phyloP scores from a whole-genome alignment of 495 filamentous ascomycete species.

The Collariella sp. region DNA sequence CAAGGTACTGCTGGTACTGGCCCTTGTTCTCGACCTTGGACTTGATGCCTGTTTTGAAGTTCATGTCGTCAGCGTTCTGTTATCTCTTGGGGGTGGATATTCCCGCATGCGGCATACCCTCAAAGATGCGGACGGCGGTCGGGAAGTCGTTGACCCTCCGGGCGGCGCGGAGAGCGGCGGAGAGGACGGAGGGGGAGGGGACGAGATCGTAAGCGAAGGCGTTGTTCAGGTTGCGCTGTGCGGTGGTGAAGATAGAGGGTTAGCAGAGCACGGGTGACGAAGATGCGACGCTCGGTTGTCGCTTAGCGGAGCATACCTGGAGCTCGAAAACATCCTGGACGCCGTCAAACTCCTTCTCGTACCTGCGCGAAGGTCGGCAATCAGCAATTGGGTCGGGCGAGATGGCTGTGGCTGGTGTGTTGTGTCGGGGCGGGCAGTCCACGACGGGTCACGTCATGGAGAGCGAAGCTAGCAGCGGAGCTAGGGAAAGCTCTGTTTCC shows the following conservation, averaged over 20 bases:
- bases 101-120: slow-evolving; percentile 52
- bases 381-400: slow-evolving; percentile 25
- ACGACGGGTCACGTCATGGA: slow-evolving; percentile 23
- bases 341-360: slow-evolving; percentile 96
- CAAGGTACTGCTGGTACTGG: slow-evolving; percentile 96
- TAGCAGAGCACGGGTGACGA: slow-evolving; percentile 6
- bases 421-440: slow-evolving; percentile 4
- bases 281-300: neutral
- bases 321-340: slow-evolving; percentile 99
- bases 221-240: slow-evolving; percentile 99
- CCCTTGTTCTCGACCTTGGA: slow-evolving; percentile 97
- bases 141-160: slow-evolving; percentile 97
- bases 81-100: neutral
- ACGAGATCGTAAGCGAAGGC: slow-evolving; percentile 99
- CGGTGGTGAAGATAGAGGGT: slow-evolving; percentile 8
- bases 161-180: slow-evolving; percentile 82
- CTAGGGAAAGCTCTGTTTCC: slow-evolving; percentile 19
- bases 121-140: slow-evolving; percentile 94
- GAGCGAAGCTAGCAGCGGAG: slow-evolving; percentile 16
- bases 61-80: neutral
- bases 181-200: slow-evolving; percentile 84
- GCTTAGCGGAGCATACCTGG: slow-evolving; percentile 58
- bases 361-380: slow-evolving; percentile 48
- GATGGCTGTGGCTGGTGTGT: slow-evolving; percentile 2
- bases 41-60: slow-evolving; percentile 66